Base-by-base conservation (phyloP, 306 rosid genomes). In the Chamaecrista fasciculata region DNA sequence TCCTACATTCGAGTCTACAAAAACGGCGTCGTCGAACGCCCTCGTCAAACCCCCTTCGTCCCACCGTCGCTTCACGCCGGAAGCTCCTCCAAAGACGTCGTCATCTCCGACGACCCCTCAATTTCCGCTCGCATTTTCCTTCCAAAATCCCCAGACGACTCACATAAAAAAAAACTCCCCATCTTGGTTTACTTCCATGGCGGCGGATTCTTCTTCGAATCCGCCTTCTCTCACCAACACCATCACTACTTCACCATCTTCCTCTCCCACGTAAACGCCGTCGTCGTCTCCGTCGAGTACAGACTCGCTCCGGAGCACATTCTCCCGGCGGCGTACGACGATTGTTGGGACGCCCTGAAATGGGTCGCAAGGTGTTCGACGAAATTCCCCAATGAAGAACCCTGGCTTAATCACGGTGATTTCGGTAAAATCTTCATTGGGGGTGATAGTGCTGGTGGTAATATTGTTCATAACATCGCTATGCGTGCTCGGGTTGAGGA, bases 381-480 rank as follows among this genome's bases (percentile, higher is more conserved):
- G 1, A 24, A 48, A 4, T 12, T 26, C 20, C 36, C n/a, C 18
- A 19, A 5, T 8, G 42, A 15, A 2, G 86, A 85, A 69, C 77
- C 86, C 0, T 85, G 86, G 85, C 26, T 82, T 39, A 53, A 56
- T 4, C 55, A 76, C 10, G 89, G 83, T 6, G 76, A 79, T 28
- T 60, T 47, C 6, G 29, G 39, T 1, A 44, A 69, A 16, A 16
- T 85, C 11, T 79, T 64, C 50, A 18, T 85, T 2, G 86, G 79
- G 1, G 86, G 89, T 19, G 89, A 85, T 1, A 79, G 86, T 46
- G 81, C 86, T 3, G 86, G 86, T 50, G 83, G 84, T 47, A 82
- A 82, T 57, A 79, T 82, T 28, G 86, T 46, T 3, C 86, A 85
- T 25, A 73, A 82, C 52, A 68, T 77, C 7, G 68, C 73, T 6